Conservation (phyloP, 441 rosid genomes). For the Aquilaria agallochum region DNA sequence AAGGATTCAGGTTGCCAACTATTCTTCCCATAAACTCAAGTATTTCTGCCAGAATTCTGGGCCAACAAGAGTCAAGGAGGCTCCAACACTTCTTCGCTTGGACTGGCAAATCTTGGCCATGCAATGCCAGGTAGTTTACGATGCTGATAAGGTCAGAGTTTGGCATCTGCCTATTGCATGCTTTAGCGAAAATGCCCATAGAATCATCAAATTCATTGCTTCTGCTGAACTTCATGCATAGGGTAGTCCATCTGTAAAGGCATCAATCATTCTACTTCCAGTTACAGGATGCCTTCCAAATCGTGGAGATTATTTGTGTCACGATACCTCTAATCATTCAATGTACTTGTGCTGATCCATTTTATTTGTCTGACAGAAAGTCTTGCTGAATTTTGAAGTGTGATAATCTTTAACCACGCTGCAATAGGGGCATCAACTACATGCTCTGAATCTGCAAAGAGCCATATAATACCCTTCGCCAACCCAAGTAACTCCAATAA, state of each 20-base stretch:
- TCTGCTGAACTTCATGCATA: conserved; percentile 68
- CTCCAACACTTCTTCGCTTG: conserved; percentile 59
- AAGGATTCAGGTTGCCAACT: conserved; percentile 55
- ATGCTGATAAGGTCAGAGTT: conserved; percentile 89
- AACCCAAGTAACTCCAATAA: conserved; percentile 78
- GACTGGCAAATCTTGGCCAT: conserved; percentile 79
- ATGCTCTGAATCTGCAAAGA: conserved; percentile 74
- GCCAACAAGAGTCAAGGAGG: conserved; percentile 54
- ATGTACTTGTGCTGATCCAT: conserved; percentile 21
- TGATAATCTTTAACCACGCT: conserved; percentile 93
- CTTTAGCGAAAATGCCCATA: conserved; percentile 72
- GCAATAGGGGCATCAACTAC: conserved; percentile 80
- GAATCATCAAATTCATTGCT: conserved; percentile 58
- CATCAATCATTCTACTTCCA: conserved; percentile 29
- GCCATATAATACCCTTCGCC: conserved; percentile 90
- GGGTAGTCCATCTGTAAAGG: conserved; percentile 73
- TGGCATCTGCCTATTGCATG: conserved; percentile 98
- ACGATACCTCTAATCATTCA: conserved; percentile 30
- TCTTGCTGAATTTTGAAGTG: conserved; percentile 31
- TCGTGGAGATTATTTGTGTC: conserved; percentile 14
- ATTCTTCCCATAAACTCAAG: conserved; percentile 58
- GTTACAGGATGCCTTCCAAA: conserved; percentile 12
- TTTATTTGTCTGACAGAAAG: too few species aligned
- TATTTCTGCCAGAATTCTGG: conserved; percentile 46
- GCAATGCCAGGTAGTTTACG: conserved; percentile 86